These are phyloP conservation scores for Dryas alaskensis DNA, from an alignment of 306 rosid genomes.

Conservation along the genomic window DNA sequence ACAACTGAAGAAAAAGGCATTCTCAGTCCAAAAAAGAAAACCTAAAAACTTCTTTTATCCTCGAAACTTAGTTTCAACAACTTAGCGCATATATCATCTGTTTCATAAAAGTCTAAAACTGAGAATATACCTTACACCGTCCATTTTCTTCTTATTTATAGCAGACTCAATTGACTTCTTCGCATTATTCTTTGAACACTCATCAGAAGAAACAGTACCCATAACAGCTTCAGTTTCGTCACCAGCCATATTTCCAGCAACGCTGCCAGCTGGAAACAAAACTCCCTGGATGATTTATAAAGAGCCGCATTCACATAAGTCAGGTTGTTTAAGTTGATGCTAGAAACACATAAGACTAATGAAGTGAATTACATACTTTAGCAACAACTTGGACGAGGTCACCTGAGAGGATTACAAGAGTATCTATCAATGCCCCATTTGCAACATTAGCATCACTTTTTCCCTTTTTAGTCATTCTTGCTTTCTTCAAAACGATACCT, in stretches of 20 bases:
- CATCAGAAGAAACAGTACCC: slow-evolving; percentile 29
- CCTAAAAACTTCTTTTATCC: not conserved
- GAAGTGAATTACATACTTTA: slow-evolving; percentile 41
- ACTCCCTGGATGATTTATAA: slow-evolving; percentile 48
- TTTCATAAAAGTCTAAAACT: slow-evolving; percentile 20
- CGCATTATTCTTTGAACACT: slow-evolving; percentile 22
- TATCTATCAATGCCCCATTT: slow-evolving; percentile 52
- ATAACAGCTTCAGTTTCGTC: slow-evolving; percentile 40
- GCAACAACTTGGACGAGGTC: slow-evolving; percentile 87
- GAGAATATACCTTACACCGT: slow-evolving; percentile 53
- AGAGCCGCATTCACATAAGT: slow-evolving; percentile 20
- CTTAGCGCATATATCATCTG: not conserved
- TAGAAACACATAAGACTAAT: not conserved
- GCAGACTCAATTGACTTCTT: slow-evolving; percentile 34
- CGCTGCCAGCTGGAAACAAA: slow-evolving; percentile 52
- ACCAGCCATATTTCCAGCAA: slow-evolving; percentile 45
- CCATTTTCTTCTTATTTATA: slow-evolving; percentile 31
- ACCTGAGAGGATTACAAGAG: slow-evolving; percentile 58
- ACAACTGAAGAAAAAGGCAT: slow-evolving; percentile 6
- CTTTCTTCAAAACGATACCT: slow-evolving; percentile 84
- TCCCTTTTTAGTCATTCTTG: slow-evolving; percentile 73
- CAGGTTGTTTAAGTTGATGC: slow-evolving; percentile 3
- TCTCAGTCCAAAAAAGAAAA: not conserved
- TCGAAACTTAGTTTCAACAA: not conserved
- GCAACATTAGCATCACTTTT: slow-evolving; percentile 45